Evolutionary conservation across 768 basidiomycete genomes (phyloP).

Genomic region (Termitomyces sp.): DNA sequence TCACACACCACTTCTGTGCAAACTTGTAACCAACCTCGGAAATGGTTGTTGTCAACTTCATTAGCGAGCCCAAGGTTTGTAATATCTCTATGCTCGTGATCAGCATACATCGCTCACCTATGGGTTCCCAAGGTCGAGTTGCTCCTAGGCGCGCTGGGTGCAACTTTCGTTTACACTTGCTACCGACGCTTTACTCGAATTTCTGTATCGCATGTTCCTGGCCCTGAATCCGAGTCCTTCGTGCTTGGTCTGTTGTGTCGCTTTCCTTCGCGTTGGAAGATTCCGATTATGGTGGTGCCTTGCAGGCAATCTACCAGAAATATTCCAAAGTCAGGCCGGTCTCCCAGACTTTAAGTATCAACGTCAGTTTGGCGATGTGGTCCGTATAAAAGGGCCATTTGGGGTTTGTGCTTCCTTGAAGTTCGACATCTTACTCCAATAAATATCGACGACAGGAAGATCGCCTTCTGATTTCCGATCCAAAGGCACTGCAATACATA

Average conservation of each 20-base stretch:
- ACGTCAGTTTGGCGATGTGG: slow-evolving; percentile 43
- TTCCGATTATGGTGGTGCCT: neutral
- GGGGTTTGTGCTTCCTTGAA: slow-evolving; percentile 29
- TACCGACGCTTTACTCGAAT: slow-evolving; percentile 35
- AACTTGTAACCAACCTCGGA: neutral
- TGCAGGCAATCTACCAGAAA: slow-evolving; percentile 45
- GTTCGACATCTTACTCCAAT: neutral
- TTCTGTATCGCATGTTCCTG: slow-evolving; percentile 42
- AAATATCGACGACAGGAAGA: slow-evolving; percentile 36
- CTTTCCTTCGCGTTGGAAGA: neutral
- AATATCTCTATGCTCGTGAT: neutral
- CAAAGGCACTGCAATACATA: slow-evolving; percentile 56
- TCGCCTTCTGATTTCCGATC: slow-evolving; percentile 50
- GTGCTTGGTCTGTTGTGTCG: slow-evolving; percentile 33
- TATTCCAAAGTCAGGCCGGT: slow-evolving; percentile 49
- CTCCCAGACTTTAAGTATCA: slow-evolving; percentile 53
- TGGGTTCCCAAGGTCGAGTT: slow-evolving; percentile 4
- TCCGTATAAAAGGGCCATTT: slow-evolving; percentile 48
- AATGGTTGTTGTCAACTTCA: neutral
- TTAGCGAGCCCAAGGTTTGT: slow-evolving; percentile 1
- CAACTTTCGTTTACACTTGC: slow-evolving; percentile 21
- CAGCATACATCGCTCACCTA: neutral
- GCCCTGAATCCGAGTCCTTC: slow-evolving; percentile 47
- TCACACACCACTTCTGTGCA: neutral
- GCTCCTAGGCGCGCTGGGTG: slow-evolving; percentile 8